These are phyloP conservation scores for Ailanthus altissimus DNA, from an alignment of 345 rosid genomes.

Conservation along the genomic window DNA sequence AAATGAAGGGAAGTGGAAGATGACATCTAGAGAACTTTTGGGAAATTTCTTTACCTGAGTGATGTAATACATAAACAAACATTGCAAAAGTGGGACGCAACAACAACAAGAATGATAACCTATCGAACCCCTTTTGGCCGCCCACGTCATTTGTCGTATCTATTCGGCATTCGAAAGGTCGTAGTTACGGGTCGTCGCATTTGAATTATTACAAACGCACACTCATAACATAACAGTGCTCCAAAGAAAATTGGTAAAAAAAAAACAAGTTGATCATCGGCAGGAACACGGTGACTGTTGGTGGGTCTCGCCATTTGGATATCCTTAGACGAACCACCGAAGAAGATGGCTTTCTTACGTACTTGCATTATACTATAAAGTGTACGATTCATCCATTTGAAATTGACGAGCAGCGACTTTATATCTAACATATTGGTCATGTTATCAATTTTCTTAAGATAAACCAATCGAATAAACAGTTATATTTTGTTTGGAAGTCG, in stretches of 20 bases:
- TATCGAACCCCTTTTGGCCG: slow-evolving; percentile 2
- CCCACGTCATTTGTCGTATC: background rate
- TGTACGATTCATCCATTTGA: background rate
- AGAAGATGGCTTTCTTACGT: background rate
- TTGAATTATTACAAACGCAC: background rate
- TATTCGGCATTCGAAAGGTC: slow-evolving; percentile 16
- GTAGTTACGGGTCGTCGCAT: background rate
- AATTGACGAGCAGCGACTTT: no score
- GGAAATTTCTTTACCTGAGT: background rate
- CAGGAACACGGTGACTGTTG: background rate
- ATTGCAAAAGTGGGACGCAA: background rate
- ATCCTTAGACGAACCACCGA: background rate
- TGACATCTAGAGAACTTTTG: background rate
- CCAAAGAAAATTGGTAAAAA: background rate
- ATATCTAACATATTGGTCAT: no score
- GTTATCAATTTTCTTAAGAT: no score
- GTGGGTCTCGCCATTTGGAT: background rate
- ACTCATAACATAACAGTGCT: background rate
- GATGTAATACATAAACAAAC: background rate
- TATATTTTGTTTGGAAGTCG: no score
- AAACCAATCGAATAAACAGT: no score
- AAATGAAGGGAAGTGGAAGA: background rate
- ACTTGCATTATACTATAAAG: background rate
- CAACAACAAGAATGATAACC: background rate
- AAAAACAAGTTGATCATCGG: no score